A percentile compares a stretch with the other conserved stretches of the same genome.
phyloP scores from a whole-genome alignment of 805 yeast species.

The Pichia sporocuriosa region DNA sequence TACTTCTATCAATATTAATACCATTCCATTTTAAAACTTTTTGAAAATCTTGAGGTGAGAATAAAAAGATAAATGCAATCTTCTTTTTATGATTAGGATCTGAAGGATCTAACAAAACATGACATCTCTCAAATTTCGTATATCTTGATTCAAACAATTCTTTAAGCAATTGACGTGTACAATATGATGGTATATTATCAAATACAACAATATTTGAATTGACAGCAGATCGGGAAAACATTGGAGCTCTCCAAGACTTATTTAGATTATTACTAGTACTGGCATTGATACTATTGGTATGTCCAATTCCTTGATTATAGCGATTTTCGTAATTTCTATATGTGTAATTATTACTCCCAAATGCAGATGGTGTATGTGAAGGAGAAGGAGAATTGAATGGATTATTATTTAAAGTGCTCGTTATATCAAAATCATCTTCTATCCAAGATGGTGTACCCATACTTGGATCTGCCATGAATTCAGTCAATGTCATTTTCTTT shows the following conservation, averaged over 20 bases:
- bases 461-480: constrained; percentile 38
- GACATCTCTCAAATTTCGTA: constrained; percentile 50
- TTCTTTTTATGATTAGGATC: constrained; percentile 35
- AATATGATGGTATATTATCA: constrained; percentile 49
- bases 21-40: constrained; percentile 62
- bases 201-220: constrained; percentile 24
- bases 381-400: constrained; percentile 29
- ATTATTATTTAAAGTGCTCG: constrained; percentile 38
- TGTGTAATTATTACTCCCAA: background rate
- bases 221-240: background rate
- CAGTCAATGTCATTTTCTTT: constrained; percentile 41
- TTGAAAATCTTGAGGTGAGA: constrained; percentile 43
- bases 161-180: constrained; percentile 43
- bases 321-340: background rate
- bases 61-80: constrained; percentile 58
- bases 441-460: constrained; percentile 50
- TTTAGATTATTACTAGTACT: background rate
- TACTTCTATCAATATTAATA: constrained; percentile 34
- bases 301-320: background rate
- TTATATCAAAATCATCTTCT: constrained; percentile 55
- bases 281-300: background rate
- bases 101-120: constrained; percentile 39
- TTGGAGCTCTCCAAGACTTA: background rate
- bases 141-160: constrained; percentile 61
- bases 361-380: constrained; percentile 12